Evolutionary conservation across 805 yeast species (phyloP), one percentile per base, ranked within the genome.

Genomic region (Saccharomycopsis malanga): DNA sequence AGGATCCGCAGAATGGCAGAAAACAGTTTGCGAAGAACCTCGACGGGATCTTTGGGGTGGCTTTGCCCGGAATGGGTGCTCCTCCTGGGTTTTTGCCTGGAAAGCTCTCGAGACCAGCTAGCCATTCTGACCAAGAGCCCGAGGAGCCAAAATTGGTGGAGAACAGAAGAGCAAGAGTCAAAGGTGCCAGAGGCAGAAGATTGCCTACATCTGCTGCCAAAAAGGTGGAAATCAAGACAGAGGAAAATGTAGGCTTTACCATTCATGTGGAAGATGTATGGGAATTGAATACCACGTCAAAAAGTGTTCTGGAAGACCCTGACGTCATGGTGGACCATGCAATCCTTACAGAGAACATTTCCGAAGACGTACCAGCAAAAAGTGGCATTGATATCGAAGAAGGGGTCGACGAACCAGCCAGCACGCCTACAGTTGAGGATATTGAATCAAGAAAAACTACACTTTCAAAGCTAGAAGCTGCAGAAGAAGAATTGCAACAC

Each of bases 21-120:
- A 61, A 74, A 32, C 67, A 70, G 17, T 77, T 82, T 59, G 78
- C 81, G 2, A 72, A 76, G 45, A 78, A 72, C 54, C 62, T 83
- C 55, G 77, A 75, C 54, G 83, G 83, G 1, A 61, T 82, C 56
- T 42, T 44, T 42, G 54, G 52, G 9, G 69, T 81, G 62, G 84
- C 74, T 1, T 61, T 68, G 54, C 85, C 80, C 3, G 79, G 79
- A 2, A 67, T 72, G 71, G 41, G 61, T 2, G 41, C 61, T 2
- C 52, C 64, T 3, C 62, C 66, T 1, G 56, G 38, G n/a, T 34
- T 61, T 1, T 49, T 64, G 4, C 63, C 65, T 2, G 64, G 65
- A 1, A 57, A 36, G 47, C 30, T 21, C 42, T 30, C 25, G 39
- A 41, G 7, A 39, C n/a, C 3, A 21, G n/a, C 6, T 42, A 50